Base-by-base conservation (phyloP, 371 early-diverging fungal genomes). In the Paraphysoderma sedebokerense region DNA sequence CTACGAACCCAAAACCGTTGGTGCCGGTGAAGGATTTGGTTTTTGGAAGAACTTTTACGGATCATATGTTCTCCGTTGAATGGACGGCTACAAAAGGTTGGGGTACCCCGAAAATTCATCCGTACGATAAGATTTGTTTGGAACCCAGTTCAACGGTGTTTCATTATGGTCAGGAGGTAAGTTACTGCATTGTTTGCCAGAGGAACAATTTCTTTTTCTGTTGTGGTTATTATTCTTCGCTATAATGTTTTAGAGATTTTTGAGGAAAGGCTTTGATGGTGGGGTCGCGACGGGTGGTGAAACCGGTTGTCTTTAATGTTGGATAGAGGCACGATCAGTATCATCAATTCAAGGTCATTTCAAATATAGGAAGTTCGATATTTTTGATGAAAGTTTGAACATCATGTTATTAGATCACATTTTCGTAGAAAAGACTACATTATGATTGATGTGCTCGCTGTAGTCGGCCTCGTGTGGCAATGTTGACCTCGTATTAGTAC, bases 31-130 rank as follows among this genome's bases (percentile, higher is more conserved):
- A 87, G 52, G 64, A 87, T 28, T 68, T 96, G 38, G 67, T 81
- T 32, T 96, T 96, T 62, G 96, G 96, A 32, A 66, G 74, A 44
- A 70, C 75, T 23, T 96, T 96, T 48, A 72, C 91, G 12, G 92
- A 96, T 67, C 92, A 96, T 69, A 96, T 96, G 96, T 59, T 92
- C 36, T 66, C 63, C 41, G 70, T 75, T 44, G 77, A 86, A 54
- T 91, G 87, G 85, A 62, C 74, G 38, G 69, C 62, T n/a, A 42
- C 26, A 9, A 64, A 73, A 23, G 96, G 92, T 4, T 86, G 88
- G 90, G 66, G 51, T 23, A 63, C 69, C 32, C 85, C 87, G 8
- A 63, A 71, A 59, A 76, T 85, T 59, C 66, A 62, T 40, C 87
- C 87, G 27, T 92, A 86, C 53, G 82, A 72, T 9, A 82, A 81